Percentiles rank a stretch among this genome's conserved stretches.
Evolutionary conservation across 371 early-diverging fungal genomes (phyloP).

Genomic region (Choanephora cucurbitarum): DNA sequence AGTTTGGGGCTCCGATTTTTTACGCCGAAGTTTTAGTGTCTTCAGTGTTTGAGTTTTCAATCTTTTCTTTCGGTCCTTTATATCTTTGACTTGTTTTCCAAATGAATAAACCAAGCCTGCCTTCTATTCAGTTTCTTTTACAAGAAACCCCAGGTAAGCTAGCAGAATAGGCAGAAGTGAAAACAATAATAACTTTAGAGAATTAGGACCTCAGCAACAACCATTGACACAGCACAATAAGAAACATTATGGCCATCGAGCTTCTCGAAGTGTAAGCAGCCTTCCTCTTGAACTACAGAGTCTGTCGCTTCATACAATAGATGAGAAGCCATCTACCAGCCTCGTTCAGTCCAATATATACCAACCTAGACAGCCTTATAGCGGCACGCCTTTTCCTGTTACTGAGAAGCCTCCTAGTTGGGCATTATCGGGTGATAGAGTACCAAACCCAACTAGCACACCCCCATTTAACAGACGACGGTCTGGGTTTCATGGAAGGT

Average conservation of each 20-base stretch:
- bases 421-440: conserved; percentile 22
- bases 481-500: conserved; percentile 20
- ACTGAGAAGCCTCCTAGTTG: conserved; percentile 23
- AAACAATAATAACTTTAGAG: not conserved
- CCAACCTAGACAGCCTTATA: conserved; percentile 12
- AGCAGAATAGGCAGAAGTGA: not conserved
- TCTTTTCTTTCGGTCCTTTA: too few species aligned
- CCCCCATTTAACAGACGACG: conserved; percentile 14
- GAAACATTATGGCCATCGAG: conserved; percentile 19
- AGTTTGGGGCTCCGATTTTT: too few species aligned
- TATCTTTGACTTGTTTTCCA: too few species aligned
- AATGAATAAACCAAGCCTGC: conserved; percentile 32
- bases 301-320: conserved; percentile 21
- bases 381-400: conserved; percentile 11
- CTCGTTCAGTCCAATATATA: conserved; percentile 1
- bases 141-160: conserved; percentile 18
- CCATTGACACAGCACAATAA: not conserved
- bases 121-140: conserved; percentile 37
- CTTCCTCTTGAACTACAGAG: conserved; percentile 24
- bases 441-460: conserved; percentile 6
- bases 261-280: conserved; percentile 23
- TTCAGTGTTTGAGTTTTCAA: too few species aligned
- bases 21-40: too few species aligned
- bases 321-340: not conserved
- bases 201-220: not conserved